phyloP scores from a whole-genome alignment of 805 yeast genomes.

The Priceomyces castillae region DNA sequence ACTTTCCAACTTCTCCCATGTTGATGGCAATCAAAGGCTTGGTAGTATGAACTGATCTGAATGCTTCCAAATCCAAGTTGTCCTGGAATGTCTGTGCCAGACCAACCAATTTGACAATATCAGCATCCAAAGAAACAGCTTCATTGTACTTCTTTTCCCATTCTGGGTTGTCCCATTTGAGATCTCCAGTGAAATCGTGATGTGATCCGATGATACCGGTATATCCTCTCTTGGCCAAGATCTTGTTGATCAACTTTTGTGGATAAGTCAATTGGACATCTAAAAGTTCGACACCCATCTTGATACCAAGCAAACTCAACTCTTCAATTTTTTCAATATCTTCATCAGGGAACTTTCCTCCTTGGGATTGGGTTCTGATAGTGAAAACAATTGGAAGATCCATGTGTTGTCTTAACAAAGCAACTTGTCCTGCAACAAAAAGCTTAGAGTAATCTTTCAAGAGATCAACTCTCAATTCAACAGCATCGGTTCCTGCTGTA shows the following conservation, averaged over 20 bases:
- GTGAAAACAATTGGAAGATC: conserved; percentile 79
- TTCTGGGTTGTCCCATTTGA: conserved; percentile 64
- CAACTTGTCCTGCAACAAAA: conserved; percentile 73
- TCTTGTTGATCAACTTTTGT: conserved; percentile 46
- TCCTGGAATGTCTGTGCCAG: conserved; percentile 62
- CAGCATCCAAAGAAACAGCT: conserved; percentile 65
- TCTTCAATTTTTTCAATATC: conserved; percentile 45
- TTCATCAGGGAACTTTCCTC: conserved; percentile 73
- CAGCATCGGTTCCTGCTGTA: conserved; percentile 71
- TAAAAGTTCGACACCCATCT: conserved; percentile 74
- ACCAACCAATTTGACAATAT: conserved; percentile 81
- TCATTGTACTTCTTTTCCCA: conserved; percentile 73
- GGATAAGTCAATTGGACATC: conserved; percentile 79
- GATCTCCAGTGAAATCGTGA: conserved; percentile 65
- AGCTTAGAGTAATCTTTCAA: conserved; percentile 48
- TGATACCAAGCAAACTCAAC: conserved; percentile 62
- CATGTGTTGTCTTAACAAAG: conserved; percentile 60
- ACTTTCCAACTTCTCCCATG: conserved; percentile 71
- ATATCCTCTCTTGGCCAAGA: conserved; percentile 52
- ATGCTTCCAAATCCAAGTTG: conserved; percentile 67
- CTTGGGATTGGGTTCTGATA: conserved; percentile 73
- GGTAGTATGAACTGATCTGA: conserved; percentile 53
- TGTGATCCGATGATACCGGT: conserved; percentile 81
- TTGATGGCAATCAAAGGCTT: conserved; percentile 81
- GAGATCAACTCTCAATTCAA: conserved; percentile 79